Base-by-base conservation (phyloP, 176 grass and related monocot species). In the Rhynchospora tenuis region DNA sequence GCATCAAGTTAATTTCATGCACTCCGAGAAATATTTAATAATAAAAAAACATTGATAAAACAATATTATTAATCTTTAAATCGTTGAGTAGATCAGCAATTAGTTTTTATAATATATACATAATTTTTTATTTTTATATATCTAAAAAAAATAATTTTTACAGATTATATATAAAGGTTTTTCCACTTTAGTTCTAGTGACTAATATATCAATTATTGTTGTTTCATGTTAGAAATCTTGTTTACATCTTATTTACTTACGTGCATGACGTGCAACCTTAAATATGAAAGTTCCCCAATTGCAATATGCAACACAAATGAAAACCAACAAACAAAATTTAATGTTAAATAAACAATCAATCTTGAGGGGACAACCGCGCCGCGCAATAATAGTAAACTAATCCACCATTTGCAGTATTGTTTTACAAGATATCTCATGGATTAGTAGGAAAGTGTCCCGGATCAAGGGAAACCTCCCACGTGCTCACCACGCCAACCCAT, bases 401-500 rank as follows among this genome's bases (percentile, higher is more conserved):
- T 29, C 13, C 9, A 15, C 45, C 70, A 23, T 73, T 4, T 12
- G 22, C 44, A 50, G 4, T 24, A 47, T 22, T 44, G 22, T 73
- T 73, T 73, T 73, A 44, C 43, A 29, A 66, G 12, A 66, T 47
- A 24, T 48, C n/a, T 50, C 44, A 20, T 73, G 43, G 69, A 48
- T 73, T 23, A 48, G 44, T 24, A 73, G 20, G 5, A 17, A 52
- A 75, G 46, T 27, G 47, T 54, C 47, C 59, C 1, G 79, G 20
- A 82, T 65, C 33, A 82, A 67, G 26, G 78, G 80, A 64, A 50
- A 66, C 80, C 61, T 82, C 61, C 80, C 80, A 66, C 80, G 80
- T 82, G 80, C 59, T 82, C 61, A 24, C 80, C 80, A 66, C 43
- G 11, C 80, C 7, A 45, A 5, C 61, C 44, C 66, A 52, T 82